These are phyloP conservation scores for Fusarium sp. DNA, from an alignment of 2,329 filamentous ascomycete species.

Conservation along the genomic window DNA sequence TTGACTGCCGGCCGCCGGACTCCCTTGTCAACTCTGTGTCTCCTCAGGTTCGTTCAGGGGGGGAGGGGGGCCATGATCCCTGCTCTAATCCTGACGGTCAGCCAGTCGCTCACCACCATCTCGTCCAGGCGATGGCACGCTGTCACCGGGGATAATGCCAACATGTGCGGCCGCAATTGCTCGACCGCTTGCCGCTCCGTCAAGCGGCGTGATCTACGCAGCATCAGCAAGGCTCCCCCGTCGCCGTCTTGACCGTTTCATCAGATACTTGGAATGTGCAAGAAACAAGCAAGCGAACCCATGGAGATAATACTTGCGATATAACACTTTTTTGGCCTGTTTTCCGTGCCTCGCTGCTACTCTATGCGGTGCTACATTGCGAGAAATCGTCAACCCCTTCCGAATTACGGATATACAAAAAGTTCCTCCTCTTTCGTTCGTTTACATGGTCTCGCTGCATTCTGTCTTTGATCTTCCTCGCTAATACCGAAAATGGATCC, in stretches of 20 bases:
- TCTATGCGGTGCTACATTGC: slow-evolving; percentile 10
- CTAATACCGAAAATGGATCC: background rate
- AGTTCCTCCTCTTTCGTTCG: slow-evolving; percentile 15
- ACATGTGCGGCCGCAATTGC: slow-evolving; percentile 16
- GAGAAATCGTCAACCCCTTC: background rate
- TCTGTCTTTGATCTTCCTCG: background rate
- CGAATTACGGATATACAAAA: slow-evolving; percentile 13
- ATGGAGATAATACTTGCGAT: background rate
- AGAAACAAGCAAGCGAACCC: background rate
- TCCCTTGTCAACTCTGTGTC: slow-evolving; percentile 32
- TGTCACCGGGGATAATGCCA: slow-evolving; percentile 37
- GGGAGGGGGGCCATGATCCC: slow-evolving; percentile 12
- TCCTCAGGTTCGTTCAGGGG: slow-evolving; percentile 31
- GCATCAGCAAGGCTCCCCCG: slow-evolving; percentile 21
- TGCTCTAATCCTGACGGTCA: slow-evolving; percentile 10
- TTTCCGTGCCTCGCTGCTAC: slow-evolving; percentile 10
- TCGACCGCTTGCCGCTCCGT: slow-evolving; percentile 4
- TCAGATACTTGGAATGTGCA: background rate
- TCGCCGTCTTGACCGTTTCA: slow-evolving; percentile 7
- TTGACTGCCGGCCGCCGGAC: slow-evolving; percentile 31
- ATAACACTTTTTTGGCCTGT: background rate
- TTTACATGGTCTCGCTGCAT: background rate
- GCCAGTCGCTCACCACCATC: slow-evolving; percentile 29
- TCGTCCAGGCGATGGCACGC: slow-evolving; percentile 12
- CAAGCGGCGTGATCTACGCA: slow-evolving; percentile 5